Percentiles rank a stretch among this genome's conserved stretches.
These are phyloP conservation scores for Yarrowia sp. DNA, from an alignment of 805 yeast species.

Conservation along the genomic window DNA sequence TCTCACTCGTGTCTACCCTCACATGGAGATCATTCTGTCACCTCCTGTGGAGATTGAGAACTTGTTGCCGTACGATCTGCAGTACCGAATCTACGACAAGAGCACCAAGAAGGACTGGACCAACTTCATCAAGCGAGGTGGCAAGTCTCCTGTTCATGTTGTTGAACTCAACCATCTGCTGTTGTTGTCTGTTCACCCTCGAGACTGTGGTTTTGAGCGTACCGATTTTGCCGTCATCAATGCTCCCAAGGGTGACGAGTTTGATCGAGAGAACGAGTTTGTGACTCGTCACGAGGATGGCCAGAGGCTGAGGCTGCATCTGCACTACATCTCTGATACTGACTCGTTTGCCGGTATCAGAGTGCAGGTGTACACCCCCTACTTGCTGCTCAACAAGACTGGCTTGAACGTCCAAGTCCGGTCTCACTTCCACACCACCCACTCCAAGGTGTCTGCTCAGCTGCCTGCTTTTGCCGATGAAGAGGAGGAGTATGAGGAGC, in stretches of 20 bases:
- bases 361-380: conserved; percentile 77
- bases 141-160: conserved; percentile 71
- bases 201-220: conserved; percentile 56
- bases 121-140: conserved; percentile 61
- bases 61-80: conserved; percentile 75
- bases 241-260: conserved; percentile 43
- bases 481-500: conserved; percentile 26
- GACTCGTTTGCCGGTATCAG: conserved; percentile 54
- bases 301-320: conserved; percentile 59
- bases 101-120: conserved; percentile 65
- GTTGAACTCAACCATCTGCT: conserved; percentile 71
- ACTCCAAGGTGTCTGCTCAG: conserved; percentile 40
- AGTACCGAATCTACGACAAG: conserved; percentile 74
- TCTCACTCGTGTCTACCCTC: conserved; percentile 74
- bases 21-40: conserved; percentile 68
- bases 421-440: conserved; percentile 53
- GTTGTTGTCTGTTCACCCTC: conserved; percentile 58
- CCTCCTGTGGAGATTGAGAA: conserved; percentile 88
- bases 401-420: conserved; percentile 60
- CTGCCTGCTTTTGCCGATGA: conserved; percentile 26
- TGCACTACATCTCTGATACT: conserved; percentile 59
- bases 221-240: conserved; percentile 72
- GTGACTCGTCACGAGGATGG: conserved; percentile 56
- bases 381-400: conserved; percentile 76
- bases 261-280: conserved; percentile 55